Conservation (phyloP, 352 stramenopile genomes). For the Plasmopara halstedii region DNA sequence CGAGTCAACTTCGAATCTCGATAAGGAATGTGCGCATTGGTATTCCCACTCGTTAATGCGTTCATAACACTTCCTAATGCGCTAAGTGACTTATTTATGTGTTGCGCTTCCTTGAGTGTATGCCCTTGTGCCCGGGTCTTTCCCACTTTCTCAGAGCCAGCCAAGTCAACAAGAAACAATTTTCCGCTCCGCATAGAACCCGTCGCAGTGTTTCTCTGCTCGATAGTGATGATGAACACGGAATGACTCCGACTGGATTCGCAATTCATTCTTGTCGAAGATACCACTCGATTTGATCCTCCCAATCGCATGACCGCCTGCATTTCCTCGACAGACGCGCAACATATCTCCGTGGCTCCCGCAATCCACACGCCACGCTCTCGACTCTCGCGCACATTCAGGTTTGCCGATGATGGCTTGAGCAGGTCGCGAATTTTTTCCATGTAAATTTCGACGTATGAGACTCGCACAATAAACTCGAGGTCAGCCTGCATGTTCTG, state of each 20-base stretch:
- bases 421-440: constrained; percentile 97
- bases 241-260: constrained; percentile 90
- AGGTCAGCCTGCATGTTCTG: constrained; percentile 60
- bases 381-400: constrained; percentile 46
- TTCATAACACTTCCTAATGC: constrained; percentile 88
- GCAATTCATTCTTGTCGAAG: constrained; percentile 88
- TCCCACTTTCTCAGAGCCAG: constrained; percentile 67
- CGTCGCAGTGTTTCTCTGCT: constrained; percentile 70
- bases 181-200: constrained; percentile 81
- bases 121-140: constrained; percentile 87
- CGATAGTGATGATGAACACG: constrained; percentile 96
- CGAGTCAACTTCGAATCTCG: constrained; percentile 85
- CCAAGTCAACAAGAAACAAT: constrained; percentile 85
- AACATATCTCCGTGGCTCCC: constrained; percentile 55
- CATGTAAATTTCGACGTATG: constrained; percentile 99
- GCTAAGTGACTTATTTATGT: constrained; percentile 89
- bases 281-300: constrained; percentile 88
- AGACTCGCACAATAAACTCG: constrained; percentile 94
- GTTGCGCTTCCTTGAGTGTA: constrained; percentile 79
- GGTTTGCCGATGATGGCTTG: constrained; percentile 41
- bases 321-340: constrained; percentile 53
- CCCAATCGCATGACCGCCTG: constrained; percentile 83
- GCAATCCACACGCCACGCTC: constrained; percentile 60
- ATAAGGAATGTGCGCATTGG: constrained; percentile 89
- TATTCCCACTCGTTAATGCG: constrained; percentile 73